A percentile compares a stretch with the other conserved stretches of the same genome.
Conservation (phyloP, 2,329 filamentous ascomycete genomes). For the Cercospora beticola region DNA sequence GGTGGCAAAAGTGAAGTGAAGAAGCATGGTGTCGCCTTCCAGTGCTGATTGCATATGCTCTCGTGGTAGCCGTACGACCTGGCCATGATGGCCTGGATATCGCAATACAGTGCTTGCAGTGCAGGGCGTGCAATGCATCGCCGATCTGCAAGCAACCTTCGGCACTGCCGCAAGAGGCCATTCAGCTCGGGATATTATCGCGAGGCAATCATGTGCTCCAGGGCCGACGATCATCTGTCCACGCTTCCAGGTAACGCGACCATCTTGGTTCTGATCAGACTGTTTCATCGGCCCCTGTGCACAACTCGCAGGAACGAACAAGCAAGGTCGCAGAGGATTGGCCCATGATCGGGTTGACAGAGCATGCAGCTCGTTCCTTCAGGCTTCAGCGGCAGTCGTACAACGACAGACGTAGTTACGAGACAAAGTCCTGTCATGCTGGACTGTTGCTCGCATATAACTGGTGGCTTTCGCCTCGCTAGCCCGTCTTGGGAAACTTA, state of each 20-base stretch:
- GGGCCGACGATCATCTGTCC: background rate
- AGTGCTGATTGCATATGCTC: conserved; percentile 56
- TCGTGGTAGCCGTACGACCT: background rate
- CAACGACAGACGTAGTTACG: background rate
- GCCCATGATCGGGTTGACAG: background rate
- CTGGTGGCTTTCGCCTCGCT: background rate
- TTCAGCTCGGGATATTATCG: background rate
- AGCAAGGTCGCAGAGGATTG: background rate
- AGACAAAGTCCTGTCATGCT: background rate
- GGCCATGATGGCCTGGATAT: background rate
- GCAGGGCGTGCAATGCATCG: background rate
- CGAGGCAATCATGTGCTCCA: background rate
- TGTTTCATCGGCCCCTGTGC: background rate
- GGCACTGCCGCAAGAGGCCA: background rate
- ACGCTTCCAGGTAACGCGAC: background rate
- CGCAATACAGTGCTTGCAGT: background rate
- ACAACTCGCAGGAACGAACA: background rate
- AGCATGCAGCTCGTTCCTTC: background rate
- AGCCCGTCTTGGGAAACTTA: conserved; percentile 4
- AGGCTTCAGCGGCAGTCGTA: background rate
- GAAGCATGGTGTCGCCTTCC: conserved; percentile 76
- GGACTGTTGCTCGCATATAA: background rate
- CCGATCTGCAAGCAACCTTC: background rate
- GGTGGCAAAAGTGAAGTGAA: conserved; percentile 81
- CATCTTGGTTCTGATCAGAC: background rate